Percentiles rank a stretch among this genome's conserved stretches.
phyloP scores from a whole-genome alignment of 2,329 filamentous ascomycete species.

The Fusarium robinianum region DNA sequence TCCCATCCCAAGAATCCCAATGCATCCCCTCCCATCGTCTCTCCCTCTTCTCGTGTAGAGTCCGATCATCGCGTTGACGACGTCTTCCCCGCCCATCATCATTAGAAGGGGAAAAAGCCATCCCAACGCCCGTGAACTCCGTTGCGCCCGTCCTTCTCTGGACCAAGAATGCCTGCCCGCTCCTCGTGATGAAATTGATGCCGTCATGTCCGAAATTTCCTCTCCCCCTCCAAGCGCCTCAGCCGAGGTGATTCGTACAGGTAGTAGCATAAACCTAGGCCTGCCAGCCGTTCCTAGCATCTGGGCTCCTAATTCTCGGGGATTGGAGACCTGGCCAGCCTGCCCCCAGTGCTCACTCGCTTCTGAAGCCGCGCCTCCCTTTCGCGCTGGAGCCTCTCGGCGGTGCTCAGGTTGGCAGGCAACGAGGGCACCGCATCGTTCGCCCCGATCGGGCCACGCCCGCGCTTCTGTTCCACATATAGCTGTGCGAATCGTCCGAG shows the following conservation, averaged over 20 bases:
- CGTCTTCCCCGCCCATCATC: constrained; percentile 10
- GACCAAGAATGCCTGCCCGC: constrained; percentile 29
- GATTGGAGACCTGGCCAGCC: constrained; percentile 68
- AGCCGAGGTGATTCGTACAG: constrained; percentile 38
- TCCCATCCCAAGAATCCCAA: constrained; percentile 9
- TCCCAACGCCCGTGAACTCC: constrained; percentile 35
- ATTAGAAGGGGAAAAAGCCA: constrained; percentile 14
- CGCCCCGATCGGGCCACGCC: constrained; percentile 47
- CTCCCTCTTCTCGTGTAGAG: constrained; percentile 12
- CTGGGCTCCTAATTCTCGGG: constrained; percentile 61
- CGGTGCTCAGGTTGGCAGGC: constrained; percentile 50
- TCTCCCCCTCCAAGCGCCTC: constrained; percentile 27
- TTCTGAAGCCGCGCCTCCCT: constrained; percentile 75
- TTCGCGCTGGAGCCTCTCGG: constrained; percentile 62
- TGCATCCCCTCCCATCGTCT: constrained; percentile 21
- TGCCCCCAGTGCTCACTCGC: constrained; percentile 75
- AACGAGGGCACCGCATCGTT: constrained; percentile 66
- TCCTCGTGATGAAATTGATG: constrained; percentile 27
- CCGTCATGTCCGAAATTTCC: constrained; percentile 9
- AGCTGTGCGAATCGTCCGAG: constrained; percentile 78
- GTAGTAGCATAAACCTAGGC: constrained; percentile 45
- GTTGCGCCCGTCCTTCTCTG: constrained; percentile 26
- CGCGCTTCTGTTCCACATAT: constrained; percentile 80
- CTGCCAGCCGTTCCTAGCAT: constrained; percentile 47
- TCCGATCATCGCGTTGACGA: constrained; percentile 6